These are phyloP conservation scores for Plasmodium coatneyi DNA, from an alignment of 169 alveolate genomes.

Conservation along the genomic window DNA sequence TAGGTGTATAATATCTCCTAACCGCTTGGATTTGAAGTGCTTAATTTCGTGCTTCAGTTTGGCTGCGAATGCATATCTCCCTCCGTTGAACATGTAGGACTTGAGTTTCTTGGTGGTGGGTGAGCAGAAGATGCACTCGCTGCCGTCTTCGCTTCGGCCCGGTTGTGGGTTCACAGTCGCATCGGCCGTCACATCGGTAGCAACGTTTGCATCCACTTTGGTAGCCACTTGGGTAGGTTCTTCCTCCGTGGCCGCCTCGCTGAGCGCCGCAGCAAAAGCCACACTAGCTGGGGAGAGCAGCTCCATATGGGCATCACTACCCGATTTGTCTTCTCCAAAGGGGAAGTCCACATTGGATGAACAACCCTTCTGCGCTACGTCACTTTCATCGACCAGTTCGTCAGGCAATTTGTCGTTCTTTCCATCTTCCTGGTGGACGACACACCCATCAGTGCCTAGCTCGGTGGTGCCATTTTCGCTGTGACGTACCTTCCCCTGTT, in stretches of 20 bases:
- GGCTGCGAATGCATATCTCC: constrained; percentile 86
- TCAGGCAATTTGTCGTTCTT: background rate
- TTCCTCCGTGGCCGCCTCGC: background rate
- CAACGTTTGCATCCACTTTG: no score
- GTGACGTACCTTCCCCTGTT: background rate
- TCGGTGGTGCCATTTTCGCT: background rate
- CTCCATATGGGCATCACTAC: background rate
- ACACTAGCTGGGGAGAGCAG: background rate
- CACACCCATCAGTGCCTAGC: background rate
- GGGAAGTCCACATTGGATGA: background rate
- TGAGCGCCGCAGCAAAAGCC: background rate
- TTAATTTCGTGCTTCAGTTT: constrained; percentile 78
- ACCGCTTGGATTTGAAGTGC: constrained; percentile 80
- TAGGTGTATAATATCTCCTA: constrained; percentile 85
- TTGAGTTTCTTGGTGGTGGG: constrained; percentile 37
- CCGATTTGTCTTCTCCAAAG: background rate
- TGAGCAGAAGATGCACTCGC: constrained; percentile 52
- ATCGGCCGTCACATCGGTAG: background rate
- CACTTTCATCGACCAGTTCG: background rate
- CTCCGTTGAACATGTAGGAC: constrained; percentile 81
- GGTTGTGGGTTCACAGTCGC: background rate
- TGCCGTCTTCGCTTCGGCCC: background rate
- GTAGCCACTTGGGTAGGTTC: background rate
- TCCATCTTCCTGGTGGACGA: background rate
- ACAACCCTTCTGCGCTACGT: background rate